Evolutionary conservation across 148 eudicot species (phyloP).

Genomic region (Chenopodium formosanum): DNA sequence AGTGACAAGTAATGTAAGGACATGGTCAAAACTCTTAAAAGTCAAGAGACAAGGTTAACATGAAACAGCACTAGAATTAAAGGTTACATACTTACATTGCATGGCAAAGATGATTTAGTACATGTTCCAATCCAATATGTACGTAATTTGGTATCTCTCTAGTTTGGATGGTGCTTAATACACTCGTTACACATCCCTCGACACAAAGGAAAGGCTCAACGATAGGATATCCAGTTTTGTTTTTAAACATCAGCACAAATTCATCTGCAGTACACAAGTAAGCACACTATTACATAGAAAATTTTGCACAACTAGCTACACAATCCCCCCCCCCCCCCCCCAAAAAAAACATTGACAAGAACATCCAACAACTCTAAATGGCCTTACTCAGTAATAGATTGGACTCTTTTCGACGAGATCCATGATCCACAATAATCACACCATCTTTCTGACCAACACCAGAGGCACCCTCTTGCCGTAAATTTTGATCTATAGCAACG

Average conservation of each 20-base stretch:
- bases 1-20: neutral
- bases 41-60: neutral
- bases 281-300: constrained; percentile 4
- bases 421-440: constrained; percentile 87
- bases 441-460: constrained; percentile 63
- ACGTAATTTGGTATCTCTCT: neutral
- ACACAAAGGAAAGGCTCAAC: constrained; percentile 57
- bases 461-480: constrained; percentile 9
- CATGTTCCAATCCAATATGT: neutral
- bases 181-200: neutral
- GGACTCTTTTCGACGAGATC: constrained; percentile 86
- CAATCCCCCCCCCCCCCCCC: neutral
- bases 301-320: neutral
- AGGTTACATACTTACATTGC: neutral
- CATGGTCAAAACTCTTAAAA: constrained; percentile 5
- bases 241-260: constrained; percentile 79
- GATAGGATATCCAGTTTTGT: constrained; percentile 69
- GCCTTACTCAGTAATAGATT: constrained; percentile 78
- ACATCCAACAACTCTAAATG: neutral
- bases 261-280: constrained; percentile 54
- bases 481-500: constrained; percentile 24
- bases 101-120: neutral
- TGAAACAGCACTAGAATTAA: neutral
- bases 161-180: neutral
- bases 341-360: neutral